Evolutionary conservation across 73 alveolate species (phyloP), one percentile per base, ranked within the genome.

Genomic region (Uronychia setigera): DNA sequence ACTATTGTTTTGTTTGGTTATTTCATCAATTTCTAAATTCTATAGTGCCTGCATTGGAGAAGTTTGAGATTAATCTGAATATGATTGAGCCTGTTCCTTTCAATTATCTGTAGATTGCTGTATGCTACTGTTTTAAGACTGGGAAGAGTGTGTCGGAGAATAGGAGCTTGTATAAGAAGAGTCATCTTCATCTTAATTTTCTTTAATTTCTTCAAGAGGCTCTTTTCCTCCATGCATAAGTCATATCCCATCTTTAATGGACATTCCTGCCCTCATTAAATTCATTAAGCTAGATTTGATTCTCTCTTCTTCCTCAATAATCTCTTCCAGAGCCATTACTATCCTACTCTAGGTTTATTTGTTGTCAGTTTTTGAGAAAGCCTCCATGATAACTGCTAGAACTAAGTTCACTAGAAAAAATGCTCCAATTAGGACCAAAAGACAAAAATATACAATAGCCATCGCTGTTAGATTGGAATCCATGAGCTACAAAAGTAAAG

Each of bases 301-400:
- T 19, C 67, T 46, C 19, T 46, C 67, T 19, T 46, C 67, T 46
- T 46, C 74, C 79, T 83, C 75, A 57, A 83, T 83, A 14, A 74
- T 29, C 60, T 83, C 90, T 0, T 83, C n/a, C 5, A 46, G 67
- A 5, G 67, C 67, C 67, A 46, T 46, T 19, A 46, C 67, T 11
- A 46, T 46, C 67, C 19, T 46, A 5, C 19, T 46, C 19, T 46
- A 9, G n/a, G 78, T 81, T 25, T 81, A 58, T 60, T 35, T 58
- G n/a, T 83, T 76, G 75, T 83, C 90, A 77, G 76, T 83, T 59
- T 83, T 74, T 32, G 90, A 59, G 58, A 83, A 83, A 11, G 78
- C 57, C 9, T 83, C 78, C 90, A 83, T 83, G 35, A 83, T 83
- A 13, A 83, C 90, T 26, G 90, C 90, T 59, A 83, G 33, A 33